Evolutionary conservation across 805 yeast genomes (phyloP).

Genomic region (Candida morakotiae): DNA sequence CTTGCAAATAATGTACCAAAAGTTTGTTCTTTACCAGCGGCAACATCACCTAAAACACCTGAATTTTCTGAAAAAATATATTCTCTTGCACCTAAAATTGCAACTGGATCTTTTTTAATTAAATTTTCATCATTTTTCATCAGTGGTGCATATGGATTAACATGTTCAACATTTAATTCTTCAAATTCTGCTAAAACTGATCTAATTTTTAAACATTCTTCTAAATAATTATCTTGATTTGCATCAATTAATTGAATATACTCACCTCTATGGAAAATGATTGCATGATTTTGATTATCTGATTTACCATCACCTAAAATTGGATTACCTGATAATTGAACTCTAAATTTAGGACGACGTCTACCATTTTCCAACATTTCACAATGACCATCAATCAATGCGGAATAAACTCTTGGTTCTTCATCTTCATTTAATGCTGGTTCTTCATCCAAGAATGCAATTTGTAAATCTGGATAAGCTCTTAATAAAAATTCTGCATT

Average conservation of each 20-base stretch:
- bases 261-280: slow-evolving; percentile 75
- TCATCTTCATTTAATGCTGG: slow-evolving; percentile 37
- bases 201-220: slow-evolving; percentile 77
- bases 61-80: slow-evolving; percentile 79
- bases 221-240: slow-evolving; percentile 78
- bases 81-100: slow-evolving; percentile 80
- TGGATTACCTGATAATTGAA: slow-evolving; percentile 74
- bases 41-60: slow-evolving; percentile 80
- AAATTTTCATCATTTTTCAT: slow-evolving; percentile 54
- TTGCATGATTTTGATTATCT: slow-evolving; percentile 76
- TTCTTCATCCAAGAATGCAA: slow-evolving; percentile 58
- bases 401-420: slow-evolving; percentile 50
- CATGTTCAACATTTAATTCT: slow-evolving; percentile 55
- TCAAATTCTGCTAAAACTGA: slow-evolving; percentile 75
- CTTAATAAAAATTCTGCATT: slow-evolving; percentile 56
- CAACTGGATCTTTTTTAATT: slow-evolving; percentile 54
- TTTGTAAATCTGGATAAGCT: slow-evolving; percentile 65
- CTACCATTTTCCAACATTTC: slow-evolving; percentile 54
- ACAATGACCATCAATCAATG: slow-evolving; percentile 69
- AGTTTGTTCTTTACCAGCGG: slow-evolving; percentile 86
- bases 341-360: slow-evolving; percentile 58
- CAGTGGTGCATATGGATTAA: slow-evolving; percentile 76
- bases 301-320: slow-evolving; percentile 83
- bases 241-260: slow-evolving; percentile 80
- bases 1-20: slow-evolving; percentile 83